These are phyloP conservation scores for Malus hybrid DNA, from an alignment of 331 rosid species.

Conservation along the genomic window DNA sequence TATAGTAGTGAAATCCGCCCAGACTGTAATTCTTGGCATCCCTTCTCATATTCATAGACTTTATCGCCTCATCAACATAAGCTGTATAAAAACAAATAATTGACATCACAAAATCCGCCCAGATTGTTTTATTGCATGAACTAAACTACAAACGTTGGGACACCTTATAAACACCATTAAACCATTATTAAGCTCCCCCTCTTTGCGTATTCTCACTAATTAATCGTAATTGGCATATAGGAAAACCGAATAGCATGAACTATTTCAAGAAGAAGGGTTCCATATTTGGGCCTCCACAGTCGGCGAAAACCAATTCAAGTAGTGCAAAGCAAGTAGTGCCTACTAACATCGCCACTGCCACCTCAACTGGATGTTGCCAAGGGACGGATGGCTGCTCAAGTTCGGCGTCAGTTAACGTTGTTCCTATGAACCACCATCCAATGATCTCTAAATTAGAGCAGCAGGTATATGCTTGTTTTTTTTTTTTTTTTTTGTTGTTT, in stretches of 20 bases:
- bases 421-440: conserved; percentile 7
- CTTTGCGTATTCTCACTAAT: background rate
- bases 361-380: conserved; percentile 25
- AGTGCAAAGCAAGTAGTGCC: background rate
- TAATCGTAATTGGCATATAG: background rate
- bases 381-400: conserved; percentile 24
- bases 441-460: conserved; percentile 15
- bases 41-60: background rate
- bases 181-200: background rate
- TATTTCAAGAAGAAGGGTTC: background rate
- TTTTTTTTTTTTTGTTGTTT: too few species aligned
- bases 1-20: background rate
- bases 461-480: conserved; percentile 19
- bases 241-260: background rate
- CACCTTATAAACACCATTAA: background rate
- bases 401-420: conserved; percentile 15
- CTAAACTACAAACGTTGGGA: background rate
- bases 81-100: background rate
- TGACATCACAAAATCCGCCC: conserved; percentile 11
- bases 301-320: background rate
- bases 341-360: background rate
- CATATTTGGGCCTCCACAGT: background rate
- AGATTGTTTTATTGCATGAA: background rate
- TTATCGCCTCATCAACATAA: background rate
- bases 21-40: too few species aligned